Conservation (phyloP, 495 filamentous ascomycete species). For the Lindgomyces ingoldianus region DNA sequence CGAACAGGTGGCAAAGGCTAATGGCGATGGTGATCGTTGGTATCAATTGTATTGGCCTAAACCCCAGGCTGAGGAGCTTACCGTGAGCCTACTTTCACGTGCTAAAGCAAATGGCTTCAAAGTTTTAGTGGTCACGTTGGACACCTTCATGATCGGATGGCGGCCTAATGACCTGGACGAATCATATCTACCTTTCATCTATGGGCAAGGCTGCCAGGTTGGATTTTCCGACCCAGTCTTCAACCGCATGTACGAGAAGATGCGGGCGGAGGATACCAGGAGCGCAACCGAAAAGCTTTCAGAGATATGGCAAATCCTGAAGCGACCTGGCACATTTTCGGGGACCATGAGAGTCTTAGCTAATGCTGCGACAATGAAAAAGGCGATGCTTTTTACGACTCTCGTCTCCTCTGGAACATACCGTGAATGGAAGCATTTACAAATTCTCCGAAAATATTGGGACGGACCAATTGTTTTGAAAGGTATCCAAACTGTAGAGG, state of each 20-base stretch:
- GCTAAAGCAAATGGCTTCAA: constrained; percentile 38
- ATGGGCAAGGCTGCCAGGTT: constrained; percentile 35
- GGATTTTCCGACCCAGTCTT: constrained; percentile 36
- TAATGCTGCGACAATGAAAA: constrained; percentile 29
- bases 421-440: constrained; percentile 40
- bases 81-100: constrained; percentile 31
- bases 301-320: constrained; percentile 32
- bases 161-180: constrained; percentile 37
- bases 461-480: constrained; percentile 46
- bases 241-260: constrained; percentile 34
- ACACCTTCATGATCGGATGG: constrained; percentile 39
- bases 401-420: constrained; percentile 28
- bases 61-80: constrained; percentile 34
- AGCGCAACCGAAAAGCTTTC: constrained; percentile 17
- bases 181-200: constrained; percentile 38
- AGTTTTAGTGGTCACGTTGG: constrained; percentile 39
- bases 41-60: constrained; percentile 38
- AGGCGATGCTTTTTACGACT: constrained; percentile 21
- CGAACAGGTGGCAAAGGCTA: constrained; percentile 36
- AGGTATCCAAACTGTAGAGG: constrained; percentile 47
- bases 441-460: constrained; percentile 41
- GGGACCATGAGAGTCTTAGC: constrained; percentile 32
- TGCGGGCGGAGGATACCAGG: constrained; percentile 21
- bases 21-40: constrained; percentile 37
- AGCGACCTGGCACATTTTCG: constrained; percentile 28